phyloP scores from a whole-genome alignment of 192 early-diverging fungal species.

The Helicostylum pulchrum region DNA sequence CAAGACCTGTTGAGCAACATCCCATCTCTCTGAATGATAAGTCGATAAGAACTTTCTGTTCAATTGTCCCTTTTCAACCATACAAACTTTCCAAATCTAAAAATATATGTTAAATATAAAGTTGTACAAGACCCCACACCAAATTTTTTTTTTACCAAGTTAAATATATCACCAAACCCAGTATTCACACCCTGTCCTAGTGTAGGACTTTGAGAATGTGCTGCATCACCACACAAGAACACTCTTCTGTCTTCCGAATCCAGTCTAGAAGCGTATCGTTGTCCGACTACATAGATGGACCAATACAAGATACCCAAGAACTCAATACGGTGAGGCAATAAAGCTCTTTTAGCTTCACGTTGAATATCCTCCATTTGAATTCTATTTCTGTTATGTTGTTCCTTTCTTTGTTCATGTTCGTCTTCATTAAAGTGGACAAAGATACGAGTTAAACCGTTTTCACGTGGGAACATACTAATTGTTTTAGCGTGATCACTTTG shows the following conservation, averaged over 20 bases:
- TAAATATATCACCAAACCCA: slow-evolving; percentile 33
- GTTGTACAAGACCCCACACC: not conserved
- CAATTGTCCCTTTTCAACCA: slow-evolving; percentile 22
- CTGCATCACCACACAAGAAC: slow-evolving; percentile 28
- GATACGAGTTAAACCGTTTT: slow-evolving; percentile 28
- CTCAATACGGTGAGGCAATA: slow-evolving; percentile 27
- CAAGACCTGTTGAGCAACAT: slow-evolving; percentile 24
- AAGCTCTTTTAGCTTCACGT: slow-evolving; percentile 27
- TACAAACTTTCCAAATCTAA: slow-evolving; percentile 27
- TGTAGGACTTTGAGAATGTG: slow-evolving; percentile 31
- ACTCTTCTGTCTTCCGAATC: slow-evolving; percentile 10
- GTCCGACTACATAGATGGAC: slow-evolving; percentile 30
- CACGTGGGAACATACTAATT: slow-evolving; percentile 26
- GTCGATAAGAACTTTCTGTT: slow-evolving; percentile 9
- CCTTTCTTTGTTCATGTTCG: slow-evolving; percentile 19
- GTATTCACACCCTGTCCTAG: slow-evolving; percentile 34
- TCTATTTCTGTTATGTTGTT: slow-evolving; percentile 29
- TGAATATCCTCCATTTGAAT: slow-evolving; percentile 34
- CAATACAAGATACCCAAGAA: slow-evolving; percentile 29
- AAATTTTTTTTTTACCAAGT: slow-evolving; percentile 15
- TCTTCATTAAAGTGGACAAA: slow-evolving; percentile 34
- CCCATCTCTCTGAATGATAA: slow-evolving; percentile 15
- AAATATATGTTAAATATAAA: not conserved
- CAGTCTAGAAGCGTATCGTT: slow-evolving; percentile 18
- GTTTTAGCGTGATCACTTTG: slow-evolving; percentile 24